Evolutionary conservation across 495 filamentous ascomycete genomes (phyloP).

Genomic region (Lasiosphaeriaceae sp.): DNA sequence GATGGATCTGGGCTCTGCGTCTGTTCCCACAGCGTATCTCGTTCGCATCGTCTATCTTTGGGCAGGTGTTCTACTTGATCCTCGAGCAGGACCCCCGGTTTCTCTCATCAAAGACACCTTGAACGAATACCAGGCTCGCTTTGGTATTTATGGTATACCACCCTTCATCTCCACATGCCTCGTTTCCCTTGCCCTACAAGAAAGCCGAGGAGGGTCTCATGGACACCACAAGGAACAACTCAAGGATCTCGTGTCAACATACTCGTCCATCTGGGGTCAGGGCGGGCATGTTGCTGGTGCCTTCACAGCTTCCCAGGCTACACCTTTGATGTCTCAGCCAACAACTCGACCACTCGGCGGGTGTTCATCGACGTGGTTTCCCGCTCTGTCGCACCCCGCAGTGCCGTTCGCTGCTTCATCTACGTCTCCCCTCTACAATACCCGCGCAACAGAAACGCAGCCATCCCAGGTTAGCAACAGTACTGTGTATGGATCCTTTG

Average conservation of each 20-base stretch:
- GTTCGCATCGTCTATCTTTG: conserved; percentile 20
- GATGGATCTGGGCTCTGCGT: conserved; percentile 1
- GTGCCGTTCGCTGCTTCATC: too few species aligned
- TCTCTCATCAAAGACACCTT: conserved; percentile 17
- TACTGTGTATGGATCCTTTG: neutral
- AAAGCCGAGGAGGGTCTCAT: neutral
- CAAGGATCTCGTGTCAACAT: conserved; percentile 1
- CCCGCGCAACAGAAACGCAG: neutral
- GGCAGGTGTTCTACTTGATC: conserved; percentile 11
- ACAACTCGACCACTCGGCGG: too few species aligned
- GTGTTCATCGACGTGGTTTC: too few species aligned
- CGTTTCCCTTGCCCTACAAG: conserved; percentile 9
- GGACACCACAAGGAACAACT: conserved; percentile 2
- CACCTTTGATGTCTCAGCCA: too few species aligned
- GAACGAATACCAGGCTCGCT: conserved; percentile 14
- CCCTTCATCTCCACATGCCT: conserved; percentile 16
- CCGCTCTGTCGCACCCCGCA: too few species aligned
- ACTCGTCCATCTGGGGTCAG: neutral
- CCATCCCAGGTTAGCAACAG: neutral
- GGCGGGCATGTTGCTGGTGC: neutral
- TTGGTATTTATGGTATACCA: conserved; percentile 18
- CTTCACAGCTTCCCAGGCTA: too few species aligned
- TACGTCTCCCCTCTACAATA: too few species aligned
- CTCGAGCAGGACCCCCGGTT: conserved; percentile 2
- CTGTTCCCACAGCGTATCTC: conserved; percentile 23